A percentile compares a stretch with the other conserved stretches of the same genome.
Conservation (phyloP, 2,329 filamentous ascomycete genomes). For the Sordariomycetes sp. region DNA sequence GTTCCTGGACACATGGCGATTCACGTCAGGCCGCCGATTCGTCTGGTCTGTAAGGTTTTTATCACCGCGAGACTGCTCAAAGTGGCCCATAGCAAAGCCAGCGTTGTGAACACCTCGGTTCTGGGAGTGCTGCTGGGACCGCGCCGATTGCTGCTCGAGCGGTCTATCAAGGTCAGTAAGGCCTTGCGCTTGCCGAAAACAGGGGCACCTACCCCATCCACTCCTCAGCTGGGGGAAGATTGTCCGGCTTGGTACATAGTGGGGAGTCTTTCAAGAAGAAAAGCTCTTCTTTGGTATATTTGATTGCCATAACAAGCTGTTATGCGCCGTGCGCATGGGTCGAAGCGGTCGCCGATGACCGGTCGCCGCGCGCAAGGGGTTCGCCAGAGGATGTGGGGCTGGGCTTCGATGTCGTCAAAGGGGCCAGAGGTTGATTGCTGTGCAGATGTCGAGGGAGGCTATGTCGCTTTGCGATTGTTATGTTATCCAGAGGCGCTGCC, state of each 20-base stretch:
- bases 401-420: neutral
- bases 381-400: neutral
- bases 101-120: constrained; percentile 37
- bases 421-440: neutral
- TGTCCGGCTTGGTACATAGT: constrained; percentile 69
- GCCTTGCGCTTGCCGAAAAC: constrained; percentile 8
- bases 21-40: constrained; percentile 40
- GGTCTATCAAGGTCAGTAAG: constrained; percentile 9
- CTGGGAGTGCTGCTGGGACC: constrained; percentile 24
- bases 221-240: constrained; percentile 76
- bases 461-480: neutral
- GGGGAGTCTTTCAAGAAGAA: constrained; percentile 71
- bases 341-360: constrained; percentile 5
- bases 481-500: neutral
- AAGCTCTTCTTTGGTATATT: constrained; percentile 72
- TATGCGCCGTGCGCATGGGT: constrained; percentile 26
- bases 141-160: neutral
- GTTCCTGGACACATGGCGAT: constrained; percentile 47
- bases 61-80: constrained; percentile 30
- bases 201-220: constrained; percentile 77
- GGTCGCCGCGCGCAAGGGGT: constrained; percentile 8
- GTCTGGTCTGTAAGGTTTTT: constrained; percentile 35
- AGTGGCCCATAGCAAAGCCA: constrained; percentile 13
- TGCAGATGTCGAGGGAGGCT: no score
- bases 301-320: constrained; percentile 38